Conservation (phyloP, 495 filamentous ascomycete species). For the Letharia columbiana region DNA sequence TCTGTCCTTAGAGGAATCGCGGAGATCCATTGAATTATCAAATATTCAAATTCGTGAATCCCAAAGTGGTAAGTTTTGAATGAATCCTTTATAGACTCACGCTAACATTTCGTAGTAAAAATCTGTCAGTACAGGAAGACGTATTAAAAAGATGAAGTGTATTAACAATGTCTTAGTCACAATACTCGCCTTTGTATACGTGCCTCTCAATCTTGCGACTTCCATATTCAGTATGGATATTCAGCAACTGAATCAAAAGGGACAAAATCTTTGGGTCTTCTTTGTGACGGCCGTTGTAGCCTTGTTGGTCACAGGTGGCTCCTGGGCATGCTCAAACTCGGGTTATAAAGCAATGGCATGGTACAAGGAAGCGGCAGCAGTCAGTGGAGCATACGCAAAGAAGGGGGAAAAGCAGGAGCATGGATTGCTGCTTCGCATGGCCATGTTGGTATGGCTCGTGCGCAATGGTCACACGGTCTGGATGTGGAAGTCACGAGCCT, state of each 20-base stretch:
- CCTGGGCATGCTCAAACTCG: not conserved
- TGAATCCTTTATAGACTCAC: not conserved
- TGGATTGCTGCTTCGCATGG: not conserved
- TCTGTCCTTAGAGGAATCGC: not conserved
- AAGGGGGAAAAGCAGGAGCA: too few relatives aligned
- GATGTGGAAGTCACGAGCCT: not conserved
- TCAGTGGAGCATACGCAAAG: not conserved
- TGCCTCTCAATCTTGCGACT: slow-evolving; percentile 17
- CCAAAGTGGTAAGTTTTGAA: not conserved
- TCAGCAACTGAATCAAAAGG: slow-evolving; percentile 12
- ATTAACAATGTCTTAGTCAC: not conserved
- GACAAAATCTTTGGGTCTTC: slow-evolving; percentile 5
- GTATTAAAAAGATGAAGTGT: too few relatives aligned
- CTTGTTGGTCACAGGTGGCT: not conserved
- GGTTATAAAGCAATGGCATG: not conserved
- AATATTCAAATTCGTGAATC: not conserved
- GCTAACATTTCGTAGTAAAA: not conserved
- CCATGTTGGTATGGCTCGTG: not conserved
- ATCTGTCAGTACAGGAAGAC: not conserved
- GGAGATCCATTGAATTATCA: slow-evolving; percentile 5
- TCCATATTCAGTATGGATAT: slow-evolving; percentile 18
- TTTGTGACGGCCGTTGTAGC: slow-evolving; percentile 4
- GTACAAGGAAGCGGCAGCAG: not conserved
- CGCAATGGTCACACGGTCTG: not conserved
- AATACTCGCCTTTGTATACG: slow-evolving; percentile 18